phyloP scores from a whole-genome alignment of 2,329 filamentous ascomycete species.

The Exophiala sp. region DNA sequence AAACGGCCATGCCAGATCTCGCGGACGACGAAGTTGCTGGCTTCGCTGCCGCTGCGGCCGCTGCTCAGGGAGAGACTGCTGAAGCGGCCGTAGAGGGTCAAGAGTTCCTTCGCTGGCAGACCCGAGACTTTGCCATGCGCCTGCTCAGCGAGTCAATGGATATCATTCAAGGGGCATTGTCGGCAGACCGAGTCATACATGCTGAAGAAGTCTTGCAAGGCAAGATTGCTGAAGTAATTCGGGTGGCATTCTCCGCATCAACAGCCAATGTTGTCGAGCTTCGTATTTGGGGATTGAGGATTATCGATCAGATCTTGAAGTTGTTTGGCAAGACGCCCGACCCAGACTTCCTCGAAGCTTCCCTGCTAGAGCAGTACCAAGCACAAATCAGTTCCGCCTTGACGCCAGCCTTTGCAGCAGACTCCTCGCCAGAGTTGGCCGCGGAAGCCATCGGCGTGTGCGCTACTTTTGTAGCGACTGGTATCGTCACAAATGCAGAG shows the following conservation, averaged over 20 bases:
- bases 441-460: constrained; percentile 96
- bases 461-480: constrained; percentile 94
- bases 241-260: constrained; percentile 95
- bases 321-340: constrained; percentile 92
- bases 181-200: constrained; percentile 71
- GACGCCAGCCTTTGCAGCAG: constrained; percentile 90
- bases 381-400: constrained; percentile 96
- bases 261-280: constrained; percentile 89
- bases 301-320: constrained; percentile 87
- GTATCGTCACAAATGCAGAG: constrained; percentile 94
- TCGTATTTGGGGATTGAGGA: constrained; percentile 84
- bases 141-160: constrained; percentile 79
- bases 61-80: constrained; percentile 55
- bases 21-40: constrained; percentile 96
- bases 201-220: constrained; percentile 77
- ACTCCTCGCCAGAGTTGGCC: constrained; percentile 92
- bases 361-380: constrained; percentile 95
- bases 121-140: constrained; percentile 87
- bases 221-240: constrained; percentile 84
- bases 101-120: constrained; percentile 92
- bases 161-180: constrained; percentile 73
- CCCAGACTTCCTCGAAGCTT: constrained; percentile 95
- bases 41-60: constrained; percentile 72
- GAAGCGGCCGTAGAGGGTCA: constrained; percentile 60
- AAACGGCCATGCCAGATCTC: constrained; percentile 64